Percentiles rank a stretch among this genome's conserved stretches.
phyloP scores from a whole-genome alignment of 352 stramenopile species.

The Peronospora farinosa region DNA sequence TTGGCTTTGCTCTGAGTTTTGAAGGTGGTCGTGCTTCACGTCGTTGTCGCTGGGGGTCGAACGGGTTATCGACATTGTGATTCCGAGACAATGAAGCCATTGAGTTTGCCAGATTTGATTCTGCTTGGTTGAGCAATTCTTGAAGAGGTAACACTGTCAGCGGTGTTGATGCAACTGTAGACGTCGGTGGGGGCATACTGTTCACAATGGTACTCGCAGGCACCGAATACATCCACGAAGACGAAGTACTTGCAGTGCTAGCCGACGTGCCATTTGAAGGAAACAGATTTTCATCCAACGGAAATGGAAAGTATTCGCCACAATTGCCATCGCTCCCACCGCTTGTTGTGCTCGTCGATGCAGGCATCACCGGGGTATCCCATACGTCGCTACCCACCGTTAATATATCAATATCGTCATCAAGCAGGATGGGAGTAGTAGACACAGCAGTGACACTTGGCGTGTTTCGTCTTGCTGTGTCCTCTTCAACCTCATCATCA shows the following conservation, averaged over 20 bases:
- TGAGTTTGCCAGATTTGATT: conserved; percentile 47
- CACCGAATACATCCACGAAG: conserved; percentile 30
- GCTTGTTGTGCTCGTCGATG: conserved; percentile 18
- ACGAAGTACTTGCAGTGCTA: conserved; percentile 15
- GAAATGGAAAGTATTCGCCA: conserved; percentile 46
- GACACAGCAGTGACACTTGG: conserved; percentile 4
- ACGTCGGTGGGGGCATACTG: conserved; percentile 18
- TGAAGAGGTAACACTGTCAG: conserved; percentile 12
- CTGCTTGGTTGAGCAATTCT: conserved; percentile 32
- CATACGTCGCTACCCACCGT: conserved; percentile 62
- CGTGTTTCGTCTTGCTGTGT: conserved; percentile 6
- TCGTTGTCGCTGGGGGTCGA: conserved; percentile 37
- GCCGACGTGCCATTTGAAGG: conserved; percentile 19
- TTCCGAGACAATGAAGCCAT: conserved; percentile 60
- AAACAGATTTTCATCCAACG: conserved; percentile 56
- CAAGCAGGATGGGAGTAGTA: conserved; percentile 32
- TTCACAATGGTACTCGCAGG: conserved; percentile 33
- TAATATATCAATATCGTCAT: conserved; percentile 59
- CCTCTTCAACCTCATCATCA: conserved; percentile 47
- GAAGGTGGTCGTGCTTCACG: conserved; percentile 15
- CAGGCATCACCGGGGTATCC: conserved; percentile 32
- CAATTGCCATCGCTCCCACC: conserved; percentile 29
- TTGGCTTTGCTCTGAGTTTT: conserved; percentile 19
- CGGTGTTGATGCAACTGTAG: conserved; percentile 8
- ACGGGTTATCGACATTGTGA: conserved; percentile 49